Conservation (phyloP, 371 early-diverging fungal genomes). For the Smittium mucronatum region DNA sequence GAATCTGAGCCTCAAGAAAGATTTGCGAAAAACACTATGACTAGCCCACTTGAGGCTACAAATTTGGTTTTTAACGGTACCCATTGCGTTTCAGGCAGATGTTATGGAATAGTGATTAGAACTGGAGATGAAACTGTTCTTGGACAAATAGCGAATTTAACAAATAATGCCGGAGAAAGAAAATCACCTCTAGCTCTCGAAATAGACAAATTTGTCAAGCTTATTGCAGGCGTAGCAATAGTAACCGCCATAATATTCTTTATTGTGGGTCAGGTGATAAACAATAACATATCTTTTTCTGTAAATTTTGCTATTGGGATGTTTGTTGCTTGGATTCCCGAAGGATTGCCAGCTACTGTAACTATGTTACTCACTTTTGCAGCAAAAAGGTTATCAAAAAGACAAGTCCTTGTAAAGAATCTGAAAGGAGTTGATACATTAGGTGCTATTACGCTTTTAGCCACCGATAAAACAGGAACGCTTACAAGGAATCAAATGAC, state of each 20-base stretch:
- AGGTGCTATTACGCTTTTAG: slow-evolving; percentile 85
- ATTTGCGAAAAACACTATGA: slow-evolving; percentile 35
- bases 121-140: slow-evolving; percentile 85
- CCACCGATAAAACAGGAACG: slow-evolving; percentile 94
- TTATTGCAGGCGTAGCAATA: slow-evolving; percentile 70
- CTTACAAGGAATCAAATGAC: slow-evolving; percentile 92
- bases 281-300: slow-evolving; percentile 45
- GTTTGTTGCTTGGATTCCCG: slow-evolving; percentile 79
- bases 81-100: slow-evolving; percentile 72
- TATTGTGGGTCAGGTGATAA: slow-evolving; percentile 45
- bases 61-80: slow-evolving; percentile 85
- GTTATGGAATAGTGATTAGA: slow-evolving; percentile 79
- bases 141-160: slow-evolving; percentile 87
- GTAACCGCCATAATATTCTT: slow-evolving; percentile 70
- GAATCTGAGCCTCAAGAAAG: slow-evolving; percentile 89
- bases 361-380: slow-evolving; percentile 83
- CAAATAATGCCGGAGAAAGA: slow-evolving; percentile 52
- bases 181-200: slow-evolving; percentile 22
- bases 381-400: slow-evolving; percentile 81
- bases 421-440: slow-evolving; percentile 89
- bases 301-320: slow-evolving; percentile 83
- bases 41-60: slow-evolving; percentile 77
- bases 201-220: slow-evolving; percentile 39
- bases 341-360: slow-evolving; percentile 80
- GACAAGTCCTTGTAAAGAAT: slow-evolving; percentile 87